Base-by-base conservation (phyloP, 2,329 filamentous ascomycete genomes). In the Westerdykella ornata region DNA sequence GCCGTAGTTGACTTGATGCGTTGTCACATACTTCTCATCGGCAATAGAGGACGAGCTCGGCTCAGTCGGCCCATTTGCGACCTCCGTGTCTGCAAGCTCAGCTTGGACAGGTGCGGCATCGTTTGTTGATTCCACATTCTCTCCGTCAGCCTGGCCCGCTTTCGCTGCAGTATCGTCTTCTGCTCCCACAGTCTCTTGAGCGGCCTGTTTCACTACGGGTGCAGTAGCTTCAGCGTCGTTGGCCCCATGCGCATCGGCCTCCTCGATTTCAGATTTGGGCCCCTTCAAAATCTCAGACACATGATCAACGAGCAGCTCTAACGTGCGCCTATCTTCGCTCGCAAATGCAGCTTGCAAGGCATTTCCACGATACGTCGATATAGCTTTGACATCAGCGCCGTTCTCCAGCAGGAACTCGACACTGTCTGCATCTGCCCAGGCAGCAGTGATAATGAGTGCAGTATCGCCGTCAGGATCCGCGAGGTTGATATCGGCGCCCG, bases 381-480 rank as follows among this genome's bases (percentile, higher is more conserved):
- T 16, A 5, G 26, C 16, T 28, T 31, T 16, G 22, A 39, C 37
- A 33, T 39, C 29, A 5, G 37, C 37, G 15, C 37, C 37, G 6
- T 39, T 39, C 8, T 31, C 37, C 7, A 39, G 29, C 29, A 39
- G 20, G 18, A 31, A 39, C 19, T 39, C 18, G 15, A 33, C 37
- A 20, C 16, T 19, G 9, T 31, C 37, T 19, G n/a, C 18, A 18
- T 33, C 37, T 39, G 13, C 26, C 15, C n/a, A 31, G 12, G 7
- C 15, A 14, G 26, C 15, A 18, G 37, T 28, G 12, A 39, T 39
- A 15, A 33, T 33, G 16, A 39, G 37, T 13, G 37, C 26, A 18
- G 26, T 39, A 33, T 39, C 37, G 16, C 37, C 37, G n/a, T 39
- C 37, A 14, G 15, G n/a, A 19, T 39, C 37, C 4, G 37, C 14